These are phyloP conservation scores for Suhomyces prunicola DNA, from an alignment of 805 yeast genomes.

Conservation along the genomic window DNA sequence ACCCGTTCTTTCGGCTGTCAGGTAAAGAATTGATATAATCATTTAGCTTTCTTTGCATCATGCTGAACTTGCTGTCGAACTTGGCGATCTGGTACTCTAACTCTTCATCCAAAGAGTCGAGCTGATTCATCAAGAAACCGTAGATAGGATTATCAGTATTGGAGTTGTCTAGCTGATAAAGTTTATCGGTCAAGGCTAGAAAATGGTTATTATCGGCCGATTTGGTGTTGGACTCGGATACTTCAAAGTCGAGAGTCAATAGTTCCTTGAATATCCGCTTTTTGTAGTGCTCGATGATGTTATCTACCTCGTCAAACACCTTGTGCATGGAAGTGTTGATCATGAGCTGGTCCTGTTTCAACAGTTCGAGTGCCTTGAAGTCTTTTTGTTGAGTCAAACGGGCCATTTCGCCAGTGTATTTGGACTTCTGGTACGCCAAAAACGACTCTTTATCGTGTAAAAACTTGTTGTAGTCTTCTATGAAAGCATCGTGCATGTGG, in stretches of 20 bases:
- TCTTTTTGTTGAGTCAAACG: conserved; percentile 11
- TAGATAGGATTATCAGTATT: conserved; percentile 27
- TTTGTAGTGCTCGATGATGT: conserved; percentile 32
- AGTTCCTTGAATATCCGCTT: conserved; percentile 35
- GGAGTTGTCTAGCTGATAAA: conserved; percentile 29
- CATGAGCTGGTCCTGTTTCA: conserved; percentile 24
- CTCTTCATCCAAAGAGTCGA: conserved; percentile 29
- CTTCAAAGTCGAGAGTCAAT: conserved; percentile 37
- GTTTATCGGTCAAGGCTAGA: conserved; percentile 37
- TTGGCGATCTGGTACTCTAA: conserved; percentile 34
- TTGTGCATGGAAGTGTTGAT: conserved; percentile 28
- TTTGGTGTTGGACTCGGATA: conserved; percentile 10
- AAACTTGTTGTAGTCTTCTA: conserved; percentile 32
- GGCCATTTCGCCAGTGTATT: conserved; percentile 9
- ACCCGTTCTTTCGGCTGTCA: conserved; percentile 31
- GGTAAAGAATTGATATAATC: conserved; percentile 35
- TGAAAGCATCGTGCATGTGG: conserved; percentile 34
- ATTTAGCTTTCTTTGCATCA: conserved; percentile 35
- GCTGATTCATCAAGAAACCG: conserved; percentile 34
- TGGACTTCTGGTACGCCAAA: conserved; percentile 8
- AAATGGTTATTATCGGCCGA: conserved; percentile 20
- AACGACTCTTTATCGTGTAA: conserved; percentile 24
- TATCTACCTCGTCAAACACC: conserved; percentile 31
- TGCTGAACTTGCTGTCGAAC: conserved; percentile 32
- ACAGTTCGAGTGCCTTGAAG: conserved; percentile 9